phyloP scores from a whole-genome alignment of 306 rosid genomes.

The Glycine tomentella region DNA sequence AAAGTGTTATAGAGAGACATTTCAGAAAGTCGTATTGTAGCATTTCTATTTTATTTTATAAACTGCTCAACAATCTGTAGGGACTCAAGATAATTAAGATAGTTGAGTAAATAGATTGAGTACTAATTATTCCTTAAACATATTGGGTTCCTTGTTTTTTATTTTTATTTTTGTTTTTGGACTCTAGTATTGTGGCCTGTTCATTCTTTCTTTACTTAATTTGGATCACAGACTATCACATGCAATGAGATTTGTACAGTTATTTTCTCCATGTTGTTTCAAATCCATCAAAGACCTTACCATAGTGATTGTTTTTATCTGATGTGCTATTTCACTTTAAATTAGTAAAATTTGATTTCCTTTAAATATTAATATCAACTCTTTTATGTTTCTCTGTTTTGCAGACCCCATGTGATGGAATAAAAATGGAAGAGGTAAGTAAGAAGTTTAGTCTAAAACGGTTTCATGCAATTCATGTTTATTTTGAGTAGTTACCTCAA shows the following conservation, averaged over 20 bases:
- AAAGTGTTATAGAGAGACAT: not conserved
- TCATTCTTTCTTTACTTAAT: slow-evolving; percentile 14
- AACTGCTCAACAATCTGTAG: not conserved
- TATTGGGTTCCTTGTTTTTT: not conserved
- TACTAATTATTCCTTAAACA: not conserved
- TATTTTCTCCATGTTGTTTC: not conserved
- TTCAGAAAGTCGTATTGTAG: not conserved
- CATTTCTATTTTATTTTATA: not conserved
- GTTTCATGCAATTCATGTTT: not conserved
- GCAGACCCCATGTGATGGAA: slow-evolving; percentile 80
- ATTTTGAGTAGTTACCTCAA: not conserved
- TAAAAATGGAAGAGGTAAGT: slow-evolving; percentile 75
- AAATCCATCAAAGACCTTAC: slow-evolving; percentile 12
- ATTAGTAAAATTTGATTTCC: slow-evolving; percentile 25
- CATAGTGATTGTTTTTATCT: slow-evolving; percentile 7
- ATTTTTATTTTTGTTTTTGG: not conserved
- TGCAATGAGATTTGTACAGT: not conserved
- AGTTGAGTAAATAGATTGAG: not conserved
- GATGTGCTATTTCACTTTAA: slow-evolving; percentile 20
- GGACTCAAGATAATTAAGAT: not conserved
- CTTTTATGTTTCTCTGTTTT: slow-evolving; percentile 38
- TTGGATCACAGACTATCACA: not conserved
- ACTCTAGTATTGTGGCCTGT: slow-evolving; percentile 2
- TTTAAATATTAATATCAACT: slow-evolving; percentile 23
- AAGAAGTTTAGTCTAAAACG: slow-evolving; percentile 34